Conservation (phyloP, 2,329 filamentous ascomycete species). For the Curvularia hawaiiensis region DNA sequence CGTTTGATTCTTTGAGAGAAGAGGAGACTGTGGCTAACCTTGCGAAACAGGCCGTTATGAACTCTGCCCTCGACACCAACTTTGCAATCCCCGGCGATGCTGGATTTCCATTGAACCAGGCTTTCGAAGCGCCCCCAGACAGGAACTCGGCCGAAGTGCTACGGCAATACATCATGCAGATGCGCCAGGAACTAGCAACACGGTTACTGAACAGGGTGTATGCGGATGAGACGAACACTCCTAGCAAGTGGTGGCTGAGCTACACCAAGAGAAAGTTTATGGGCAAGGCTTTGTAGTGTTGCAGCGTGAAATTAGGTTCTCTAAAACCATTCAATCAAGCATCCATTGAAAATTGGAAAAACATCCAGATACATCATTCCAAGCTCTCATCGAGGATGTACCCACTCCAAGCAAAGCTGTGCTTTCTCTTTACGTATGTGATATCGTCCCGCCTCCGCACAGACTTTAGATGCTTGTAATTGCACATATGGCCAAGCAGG, state of each 20-base stretch:
- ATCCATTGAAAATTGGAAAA: background rate
- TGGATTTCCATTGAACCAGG: constrained; percentile 91
- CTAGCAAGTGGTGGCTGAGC: constrained; percentile 91
- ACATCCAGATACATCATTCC: background rate
- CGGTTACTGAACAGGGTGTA: constrained; percentile 87
- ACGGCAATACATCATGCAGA: constrained; percentile 87
- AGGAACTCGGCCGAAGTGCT: constrained; percentile 88
- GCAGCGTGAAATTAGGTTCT: background rate
- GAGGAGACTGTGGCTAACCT: constrained; percentile 1
- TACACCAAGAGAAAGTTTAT: constrained; percentile 99
- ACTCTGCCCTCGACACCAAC: constrained; percentile 87
- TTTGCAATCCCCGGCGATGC: constrained; percentile 96
- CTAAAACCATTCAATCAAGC: background rate
- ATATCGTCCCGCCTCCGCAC: background rate
- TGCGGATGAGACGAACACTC: constrained; percentile 69
- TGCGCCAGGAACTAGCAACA: constrained; percentile 86
- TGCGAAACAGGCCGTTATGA: constrained; percentile 72
- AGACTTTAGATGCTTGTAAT: constrained; percentile 5
- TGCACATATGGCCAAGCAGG: constrained; percentile 10
- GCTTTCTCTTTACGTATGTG: background rate
- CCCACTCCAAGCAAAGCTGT: background rate
- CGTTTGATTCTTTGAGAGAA: constrained; percentile 41
- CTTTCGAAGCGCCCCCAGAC: constrained; percentile 87
- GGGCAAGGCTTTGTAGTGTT: constrained; percentile 70
- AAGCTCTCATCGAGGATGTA: background rate